These are phyloP conservation scores for Colletotrichum sp. DNA, from an alignment of 2,329 filamentous ascomycete species.

Conservation along the genomic window DNA sequence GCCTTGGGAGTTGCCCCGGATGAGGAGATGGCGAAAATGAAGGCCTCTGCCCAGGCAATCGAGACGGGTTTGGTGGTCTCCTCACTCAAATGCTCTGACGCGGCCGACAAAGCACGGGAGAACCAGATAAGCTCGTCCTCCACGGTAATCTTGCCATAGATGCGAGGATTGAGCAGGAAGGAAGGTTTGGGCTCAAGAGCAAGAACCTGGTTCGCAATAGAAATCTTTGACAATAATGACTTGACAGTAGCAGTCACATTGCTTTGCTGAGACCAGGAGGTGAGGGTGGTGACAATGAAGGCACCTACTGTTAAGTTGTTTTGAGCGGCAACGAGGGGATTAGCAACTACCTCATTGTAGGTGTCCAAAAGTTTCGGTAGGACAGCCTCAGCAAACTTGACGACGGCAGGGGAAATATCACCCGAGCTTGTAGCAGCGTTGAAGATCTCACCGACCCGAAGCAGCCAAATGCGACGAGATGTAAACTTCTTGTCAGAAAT, in stretches of 20 bases:
- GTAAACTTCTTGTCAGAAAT: constrained; percentile 83
- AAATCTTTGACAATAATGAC: constrained; percentile 58
- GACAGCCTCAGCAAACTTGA: constrained; percentile 58
- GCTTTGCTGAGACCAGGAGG: constrained; percentile 57
- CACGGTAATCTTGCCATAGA: constrained; percentile 79
- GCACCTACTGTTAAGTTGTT: constrained; percentile 82
- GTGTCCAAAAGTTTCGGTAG: constrained; percentile 66
- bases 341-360: constrained; percentile 79
- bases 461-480: constrained; percentile 80
- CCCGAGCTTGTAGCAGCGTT: constrained; percentile 40
- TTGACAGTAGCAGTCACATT: constrained; percentile 57
- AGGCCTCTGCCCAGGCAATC: constrained; percentile 80
- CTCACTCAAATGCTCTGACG: constrained; percentile 60
- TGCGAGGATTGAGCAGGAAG: constrained; percentile 81
- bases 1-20: constrained; percentile 64
- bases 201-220: constrained; percentile 70
- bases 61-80: constrained; percentile 54
- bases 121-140: constrained; percentile 84
- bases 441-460: constrained; percentile 75
- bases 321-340: constrained; percentile 80
- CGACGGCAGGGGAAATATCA: constrained; percentile 36
- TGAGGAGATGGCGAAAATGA: constrained; percentile 79
- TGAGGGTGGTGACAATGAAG: constrained; percentile 74
- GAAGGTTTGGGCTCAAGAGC: constrained; percentile 81
- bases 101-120: constrained; percentile 69